Conservation (phyloP, 441 rosid species). For the Populus hybrid region DNA sequence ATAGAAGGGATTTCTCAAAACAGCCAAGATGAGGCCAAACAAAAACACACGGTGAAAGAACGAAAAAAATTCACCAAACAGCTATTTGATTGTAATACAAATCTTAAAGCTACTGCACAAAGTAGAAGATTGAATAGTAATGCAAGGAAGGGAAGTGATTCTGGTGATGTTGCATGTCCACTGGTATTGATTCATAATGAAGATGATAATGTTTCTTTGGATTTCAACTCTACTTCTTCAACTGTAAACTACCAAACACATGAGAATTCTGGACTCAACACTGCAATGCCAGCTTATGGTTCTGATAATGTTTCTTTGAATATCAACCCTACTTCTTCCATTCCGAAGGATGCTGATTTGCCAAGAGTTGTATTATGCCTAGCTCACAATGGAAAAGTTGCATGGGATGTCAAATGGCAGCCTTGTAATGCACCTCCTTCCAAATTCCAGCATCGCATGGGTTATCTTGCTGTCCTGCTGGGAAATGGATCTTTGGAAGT, state of each 20-base stretch:
- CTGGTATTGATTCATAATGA: slow-evolving; percentile 30
- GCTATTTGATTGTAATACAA: slow-evolving; percentile 26
- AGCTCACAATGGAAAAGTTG: slow-evolving; percentile 93
- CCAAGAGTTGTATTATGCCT: slow-evolving; percentile 82
- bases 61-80: slow-evolving; percentile 18
- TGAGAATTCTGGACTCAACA: slow-evolving; percentile 18
- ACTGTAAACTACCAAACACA: slow-evolving; percentile 17
- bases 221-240: neutral
- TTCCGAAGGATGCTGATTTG: slow-evolving; percentile 48
- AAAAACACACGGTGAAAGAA: slow-evolving; percentile 23
- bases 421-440: slow-evolving; percentile 44
- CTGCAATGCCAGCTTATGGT: slow-evolving; percentile 12
- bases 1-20: slow-evolving; percentile 32
- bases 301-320: slow-evolving; percentile 25
- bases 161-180: slow-evolving; percentile 22
- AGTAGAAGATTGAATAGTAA: slow-evolving; percentile 33
- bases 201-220: slow-evolving; percentile 28
- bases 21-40: slow-evolving; percentile 26
- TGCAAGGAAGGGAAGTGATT: slow-evolving; percentile 20
- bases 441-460: slow-evolving; percentile 60
- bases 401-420: slow-evolving; percentile 90
- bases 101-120: slow-evolving; percentile 25
- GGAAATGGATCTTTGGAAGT: slow-evolving; percentile 95
- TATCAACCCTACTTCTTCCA: slow-evolving; percentile 18
- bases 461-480: slow-evolving; percentile 86